Evolutionary conservation across 2,329 filamentous ascomycete species (phyloP).

Genomic region (Aspergillus alliaceus): DNA sequence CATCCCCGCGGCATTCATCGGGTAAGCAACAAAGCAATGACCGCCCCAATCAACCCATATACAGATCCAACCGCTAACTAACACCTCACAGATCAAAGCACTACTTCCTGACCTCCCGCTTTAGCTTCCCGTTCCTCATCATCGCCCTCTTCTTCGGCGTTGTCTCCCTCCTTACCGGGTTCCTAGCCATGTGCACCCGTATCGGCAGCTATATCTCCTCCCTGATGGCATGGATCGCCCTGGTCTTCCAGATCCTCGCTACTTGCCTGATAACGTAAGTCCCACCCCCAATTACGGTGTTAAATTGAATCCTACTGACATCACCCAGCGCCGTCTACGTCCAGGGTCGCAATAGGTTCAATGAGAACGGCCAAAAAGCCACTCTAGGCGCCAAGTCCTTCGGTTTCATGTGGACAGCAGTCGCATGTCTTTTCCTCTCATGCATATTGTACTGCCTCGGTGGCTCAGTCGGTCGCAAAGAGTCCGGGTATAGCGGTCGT

Average conservation of each 20-base stretch:
- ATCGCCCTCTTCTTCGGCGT: conserved; percentile 75
- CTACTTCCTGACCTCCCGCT: conserved; percentile 85
- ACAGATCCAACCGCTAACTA: conserved; percentile 17
- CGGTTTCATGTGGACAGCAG: conserved; percentile 62
- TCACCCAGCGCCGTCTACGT: conserved; percentile 57
- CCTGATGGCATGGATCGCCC: conserved; percentile 52
- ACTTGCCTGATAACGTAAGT: conserved; percentile 65
- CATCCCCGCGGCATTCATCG: conserved; percentile 56
- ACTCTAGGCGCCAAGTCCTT: conserved; percentile 58
- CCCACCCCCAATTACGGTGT: neutral
- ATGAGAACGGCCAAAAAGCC: conserved; percentile 48
- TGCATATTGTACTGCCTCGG: conserved; percentile 58
- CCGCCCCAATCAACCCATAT: conserved; percentile 7
- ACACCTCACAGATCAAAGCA: conserved; percentile 50
- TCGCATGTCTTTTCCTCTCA: conserved; percentile 56
- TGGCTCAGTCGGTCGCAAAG: conserved; percentile 34
- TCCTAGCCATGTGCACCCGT: conserved; percentile 53
- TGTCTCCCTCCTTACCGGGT: conserved; percentile 46
- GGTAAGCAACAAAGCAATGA: conserved; percentile 42
- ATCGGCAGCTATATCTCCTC: conserved; percentile 54
- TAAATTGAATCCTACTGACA: conserved; percentile 15
- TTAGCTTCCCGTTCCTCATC: conserved; percentile 89
- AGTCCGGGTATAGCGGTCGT: conserved; percentile 37
- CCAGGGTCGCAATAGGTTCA: conserved; percentile 58
- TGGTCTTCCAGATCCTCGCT: conserved; percentile 60